Conservation (phyloP, 2,329 filamentous ascomycete genomes). For the Fusarium praegraminearum region DNA sequence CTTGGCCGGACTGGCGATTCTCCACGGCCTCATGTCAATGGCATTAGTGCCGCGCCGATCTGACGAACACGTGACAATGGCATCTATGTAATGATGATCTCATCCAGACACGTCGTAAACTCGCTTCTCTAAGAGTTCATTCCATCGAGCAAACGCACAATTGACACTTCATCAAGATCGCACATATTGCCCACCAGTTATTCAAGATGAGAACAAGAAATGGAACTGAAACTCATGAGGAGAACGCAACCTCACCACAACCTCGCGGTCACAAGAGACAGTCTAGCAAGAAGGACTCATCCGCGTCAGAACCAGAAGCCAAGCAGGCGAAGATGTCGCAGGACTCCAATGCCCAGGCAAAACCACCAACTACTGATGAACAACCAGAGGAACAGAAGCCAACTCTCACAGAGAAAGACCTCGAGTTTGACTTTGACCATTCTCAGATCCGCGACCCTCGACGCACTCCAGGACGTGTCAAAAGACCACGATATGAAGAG, state of each 20-base stretch:
- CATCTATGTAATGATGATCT: not conserved
- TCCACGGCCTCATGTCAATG: not conserved
- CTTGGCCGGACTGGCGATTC: not conserved
- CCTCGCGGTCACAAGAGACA: slow-evolving; percentile 16
- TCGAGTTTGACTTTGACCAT: slow-evolving; percentile 35
- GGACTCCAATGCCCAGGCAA: not conserved
- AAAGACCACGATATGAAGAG: not conserved
- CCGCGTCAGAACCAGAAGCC: not conserved
- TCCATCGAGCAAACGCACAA: not conserved
- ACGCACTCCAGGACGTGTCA: slow-evolving; percentile 29
- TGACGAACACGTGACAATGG: not conserved
- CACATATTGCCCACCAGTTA: accelerated
- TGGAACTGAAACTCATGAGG: slow-evolving; percentile 4
- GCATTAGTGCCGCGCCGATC: not conserved
- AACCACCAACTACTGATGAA: not conserved
- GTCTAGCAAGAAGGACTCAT: not conserved
- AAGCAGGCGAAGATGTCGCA: slow-evolving; percentile 9
- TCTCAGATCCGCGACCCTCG: slow-evolving; percentile 29
- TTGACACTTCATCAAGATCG: not conserved
- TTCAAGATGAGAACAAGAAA: slow-evolving; percentile 18
- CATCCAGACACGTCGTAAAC: not conserved
- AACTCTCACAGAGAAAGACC: slow-evolving; percentile 8
- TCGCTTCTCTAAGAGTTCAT: too few relatives aligned
- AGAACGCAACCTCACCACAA: not conserved
- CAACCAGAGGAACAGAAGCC: not conserved